A percentile compares a stretch with the other conserved stretches of the same genome.
These are phyloP conservation scores for Coemansia sp. DNA, from an alignment of 192 early-diverging fungal genomes.

Conservation along the genomic window DNA sequence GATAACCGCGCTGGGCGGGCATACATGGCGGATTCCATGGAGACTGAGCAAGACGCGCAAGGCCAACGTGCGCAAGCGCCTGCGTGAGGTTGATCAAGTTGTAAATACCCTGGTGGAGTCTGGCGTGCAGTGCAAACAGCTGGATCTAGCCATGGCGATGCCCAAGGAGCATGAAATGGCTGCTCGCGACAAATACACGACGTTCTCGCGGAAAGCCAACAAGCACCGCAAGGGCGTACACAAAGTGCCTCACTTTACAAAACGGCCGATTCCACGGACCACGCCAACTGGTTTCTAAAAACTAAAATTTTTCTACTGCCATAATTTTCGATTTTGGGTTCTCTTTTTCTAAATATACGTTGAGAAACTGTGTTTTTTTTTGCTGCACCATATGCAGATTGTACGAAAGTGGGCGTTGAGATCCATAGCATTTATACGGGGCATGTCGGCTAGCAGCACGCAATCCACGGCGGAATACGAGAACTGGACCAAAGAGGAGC, in stretches of 20 bases:
- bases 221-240: constrained; percentile 78
- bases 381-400: no score
- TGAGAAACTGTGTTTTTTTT: no score
- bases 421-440: neutral
- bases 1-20: constrained; percentile 36
- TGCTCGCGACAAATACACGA: constrained; percentile 79
- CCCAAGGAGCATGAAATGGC: constrained; percentile 72
- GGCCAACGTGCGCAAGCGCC: constrained; percentile 81
- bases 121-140: constrained; percentile 72
- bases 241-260: constrained; percentile 84
- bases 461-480: constrained; percentile 39
- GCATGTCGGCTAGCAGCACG: neutral
- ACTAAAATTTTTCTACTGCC: no score
- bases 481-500: constrained; percentile 56
- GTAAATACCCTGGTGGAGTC: constrained; percentile 66
- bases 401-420: no score
- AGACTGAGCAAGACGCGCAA: constrained; percentile 74
- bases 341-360: no score
- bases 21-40: constrained; percentile 59
- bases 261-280: constrained; percentile 67
- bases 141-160: constrained; percentile 55
- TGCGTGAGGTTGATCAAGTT: constrained; percentile 76
- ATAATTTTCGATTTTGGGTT: no score
- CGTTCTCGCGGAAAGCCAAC: constrained; percentile 68
- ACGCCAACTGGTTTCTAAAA: constrained; percentile 65